These are phyloP conservation scores for Mycena alexandri DNA, from an alignment of 768 basidiomycete species.

Conservation along the genomic window DNA sequence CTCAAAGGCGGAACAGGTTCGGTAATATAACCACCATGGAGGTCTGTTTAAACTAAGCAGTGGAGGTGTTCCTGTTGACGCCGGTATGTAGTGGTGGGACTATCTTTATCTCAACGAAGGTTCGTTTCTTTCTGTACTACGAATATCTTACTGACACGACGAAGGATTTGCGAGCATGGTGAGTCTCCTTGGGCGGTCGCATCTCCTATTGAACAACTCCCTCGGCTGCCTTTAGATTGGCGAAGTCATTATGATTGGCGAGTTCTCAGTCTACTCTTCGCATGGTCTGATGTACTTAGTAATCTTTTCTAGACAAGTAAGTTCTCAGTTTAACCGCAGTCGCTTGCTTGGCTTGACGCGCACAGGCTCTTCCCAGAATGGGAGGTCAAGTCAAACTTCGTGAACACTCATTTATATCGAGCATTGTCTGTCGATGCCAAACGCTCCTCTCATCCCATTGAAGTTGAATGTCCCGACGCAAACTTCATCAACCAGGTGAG, in stretches of 20 bases:
- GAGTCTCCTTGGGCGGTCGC: slow-evolving; percentile 45
- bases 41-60: background rate
- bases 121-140: slow-evolving; percentile 37
- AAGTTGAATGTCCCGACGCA: slow-evolving; percentile 90
- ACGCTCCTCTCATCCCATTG: slow-evolving; percentile 74
- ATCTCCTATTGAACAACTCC: slow-evolving; percentile 10
- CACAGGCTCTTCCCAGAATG: slow-evolving; percentile 84
- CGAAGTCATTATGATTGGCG: slow-evolving; percentile 84
- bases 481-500: slow-evolving; percentile 74
- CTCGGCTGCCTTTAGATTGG: slow-evolving; percentile 71
- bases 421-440: slow-evolving; percentile 54
- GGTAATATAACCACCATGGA: slow-evolving; percentile 90
- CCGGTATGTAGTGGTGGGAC: slow-evolving; percentile 81
- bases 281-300: slow-evolving; percentile 33
- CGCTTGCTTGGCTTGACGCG: background rate
- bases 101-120: slow-evolving; percentile 87
- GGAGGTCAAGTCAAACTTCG: slow-evolving; percentile 85
- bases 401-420: slow-evolving; percentile 75
- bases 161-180: slow-evolving; percentile 87
- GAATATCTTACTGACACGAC: background rate
- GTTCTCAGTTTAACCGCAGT: slow-evolving; percentile 30
- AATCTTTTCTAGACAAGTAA: slow-evolving; percentile 67
- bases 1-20: slow-evolving; percentile 66
- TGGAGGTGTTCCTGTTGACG: background rate
- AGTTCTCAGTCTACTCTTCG: slow-evolving; percentile 38